phyloP scores from a whole-genome alignment of 2,329 filamentous ascomycete species.

The Diaporthe citrichinensis region DNA sequence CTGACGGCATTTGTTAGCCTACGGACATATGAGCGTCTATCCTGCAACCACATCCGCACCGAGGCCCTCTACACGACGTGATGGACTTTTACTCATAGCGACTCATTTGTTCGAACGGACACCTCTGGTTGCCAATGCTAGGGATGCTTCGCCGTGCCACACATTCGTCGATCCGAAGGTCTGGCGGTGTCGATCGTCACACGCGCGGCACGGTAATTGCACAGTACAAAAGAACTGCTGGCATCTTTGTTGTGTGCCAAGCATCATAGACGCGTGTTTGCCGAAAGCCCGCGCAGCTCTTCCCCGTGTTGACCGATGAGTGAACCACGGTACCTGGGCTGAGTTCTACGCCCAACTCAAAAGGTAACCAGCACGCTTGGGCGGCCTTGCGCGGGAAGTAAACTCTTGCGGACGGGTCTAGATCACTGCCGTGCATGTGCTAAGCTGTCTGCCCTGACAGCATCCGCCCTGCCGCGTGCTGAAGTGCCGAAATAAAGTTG shows the following conservation, averaged over 20 bases:
- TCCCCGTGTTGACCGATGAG: neutral
- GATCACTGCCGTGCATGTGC: conserved; percentile 2
- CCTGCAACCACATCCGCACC: neutral
- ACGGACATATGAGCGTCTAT: neutral
- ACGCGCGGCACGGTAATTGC: neutral
- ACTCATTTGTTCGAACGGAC: neutral
- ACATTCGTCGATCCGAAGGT: neutral
- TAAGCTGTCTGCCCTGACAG: neutral
- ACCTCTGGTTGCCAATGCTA: accelerated
- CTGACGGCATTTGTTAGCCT: neutral
- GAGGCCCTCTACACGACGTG: neutral
- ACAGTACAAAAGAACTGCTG: too few relatives aligned
- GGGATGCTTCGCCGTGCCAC: neutral
- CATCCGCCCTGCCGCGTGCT: neutral
- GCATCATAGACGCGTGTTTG: neutral
- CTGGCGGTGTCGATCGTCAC: neutral
- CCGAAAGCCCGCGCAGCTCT: neutral
- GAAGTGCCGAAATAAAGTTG: conserved; percentile 1
- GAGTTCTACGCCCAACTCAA: conserved; percentile 2
- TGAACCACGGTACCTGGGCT: neutral
- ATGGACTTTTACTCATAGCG: neutral
- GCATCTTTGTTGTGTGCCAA: neutral
- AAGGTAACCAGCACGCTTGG: neutral
- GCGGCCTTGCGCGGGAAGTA: neutral
- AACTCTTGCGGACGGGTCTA: neutral